Percentiles rank a stretch among this genome's conserved stretches.
phyloP scores from a whole-genome alignment of 345 rosid species.

The Dimocarpus longan region DNA sequence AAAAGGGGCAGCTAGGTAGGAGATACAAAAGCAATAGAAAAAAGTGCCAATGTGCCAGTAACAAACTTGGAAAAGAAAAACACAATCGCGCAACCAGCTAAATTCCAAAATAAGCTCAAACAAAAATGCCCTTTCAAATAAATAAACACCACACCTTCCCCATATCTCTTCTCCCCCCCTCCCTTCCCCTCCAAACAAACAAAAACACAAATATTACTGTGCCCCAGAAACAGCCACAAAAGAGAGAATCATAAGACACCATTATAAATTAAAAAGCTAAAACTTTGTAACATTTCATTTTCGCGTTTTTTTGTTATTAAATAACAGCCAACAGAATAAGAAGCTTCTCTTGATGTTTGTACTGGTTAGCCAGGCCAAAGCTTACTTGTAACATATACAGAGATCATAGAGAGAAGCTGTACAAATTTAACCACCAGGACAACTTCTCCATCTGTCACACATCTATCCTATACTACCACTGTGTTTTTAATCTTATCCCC shows the following conservation, averaged over 20 bases:
- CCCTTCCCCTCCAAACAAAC: background rate
- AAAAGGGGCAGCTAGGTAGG: no score
- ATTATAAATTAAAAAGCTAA: no score
- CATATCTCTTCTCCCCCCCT: background rate
- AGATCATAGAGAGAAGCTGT: slow-evolving; percentile 9
- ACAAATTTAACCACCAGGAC: slow-evolving; percentile 5
- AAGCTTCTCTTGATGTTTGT: slow-evolving; percentile 15
- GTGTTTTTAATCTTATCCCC: slow-evolving; percentile 13
- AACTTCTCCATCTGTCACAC: background rate
- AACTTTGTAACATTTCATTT: background rate
- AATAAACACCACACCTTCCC: background rate
- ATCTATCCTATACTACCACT: slow-evolving; percentile 18
- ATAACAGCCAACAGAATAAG: background rate
- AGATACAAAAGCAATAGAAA: background rate
- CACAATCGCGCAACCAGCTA: slow-evolving; percentile 20
- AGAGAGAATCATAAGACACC: background rate
- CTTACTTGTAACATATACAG: background rate
- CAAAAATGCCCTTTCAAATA: slow-evolving; percentile 33
- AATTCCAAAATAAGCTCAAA: slow-evolving; percentile 20
- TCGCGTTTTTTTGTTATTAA: no score
- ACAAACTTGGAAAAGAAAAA: background rate
- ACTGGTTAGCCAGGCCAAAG: background rate
- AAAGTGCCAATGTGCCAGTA: background rate
- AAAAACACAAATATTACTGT: slow-evolving; percentile 8
- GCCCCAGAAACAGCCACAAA: background rate